These are phyloP conservation scores for Fusarium kyushuense DNA, from an alignment of 2,329 filamentous ascomycete species.

Conservation along the genomic window DNA sequence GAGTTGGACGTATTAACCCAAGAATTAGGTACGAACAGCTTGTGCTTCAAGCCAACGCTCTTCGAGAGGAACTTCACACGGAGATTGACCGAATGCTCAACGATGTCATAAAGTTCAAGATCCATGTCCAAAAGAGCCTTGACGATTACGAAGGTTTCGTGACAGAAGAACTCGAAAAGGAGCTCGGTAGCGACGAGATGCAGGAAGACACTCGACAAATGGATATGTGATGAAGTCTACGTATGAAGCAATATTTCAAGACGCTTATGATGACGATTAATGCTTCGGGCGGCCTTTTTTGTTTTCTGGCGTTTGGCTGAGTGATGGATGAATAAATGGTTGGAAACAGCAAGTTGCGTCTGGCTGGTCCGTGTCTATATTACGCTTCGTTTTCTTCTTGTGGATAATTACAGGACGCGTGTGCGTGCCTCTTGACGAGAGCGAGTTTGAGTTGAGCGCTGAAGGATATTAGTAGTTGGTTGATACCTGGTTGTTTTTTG, in stretches of 20 bases:
- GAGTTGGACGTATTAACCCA: constrained; percentile 23
- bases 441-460: constrained; percentile 23
- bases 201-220: constrained; percentile 65
- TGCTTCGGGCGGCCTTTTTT: constrained; percentile 36
- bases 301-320: constrained; percentile 40
- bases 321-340: not conserved
- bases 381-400: constrained; percentile 21
- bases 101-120: constrained; percentile 98
- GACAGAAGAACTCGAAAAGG: constrained; percentile 89
- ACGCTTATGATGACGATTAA: constrained; percentile 43
- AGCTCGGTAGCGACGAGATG: constrained; percentile 74
- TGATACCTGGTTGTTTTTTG: constrained; percentile 42
- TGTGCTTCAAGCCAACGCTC: constrained; percentile 81
- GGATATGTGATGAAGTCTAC: constrained; percentile 50
- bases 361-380: constrained; percentile 33
- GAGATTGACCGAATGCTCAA: constrained; percentile 96
- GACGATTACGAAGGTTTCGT: constrained; percentile 97
- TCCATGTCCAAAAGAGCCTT: constrained; percentile 91
- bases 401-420: constrained; percentile 12
- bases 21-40: constrained; percentile 84
- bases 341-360: constrained; percentile 24
- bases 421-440: constrained; percentile 14
- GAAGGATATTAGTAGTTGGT: constrained; percentile 8
- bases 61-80: constrained; percentile 97
- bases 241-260: constrained; percentile 36